A percentile compares a stretch with the other conserved stretches of the same genome.
Evolutionary conservation across 371 early-diverging fungal genomes (phyloP).

Genomic region (Nematocida major): DNA sequence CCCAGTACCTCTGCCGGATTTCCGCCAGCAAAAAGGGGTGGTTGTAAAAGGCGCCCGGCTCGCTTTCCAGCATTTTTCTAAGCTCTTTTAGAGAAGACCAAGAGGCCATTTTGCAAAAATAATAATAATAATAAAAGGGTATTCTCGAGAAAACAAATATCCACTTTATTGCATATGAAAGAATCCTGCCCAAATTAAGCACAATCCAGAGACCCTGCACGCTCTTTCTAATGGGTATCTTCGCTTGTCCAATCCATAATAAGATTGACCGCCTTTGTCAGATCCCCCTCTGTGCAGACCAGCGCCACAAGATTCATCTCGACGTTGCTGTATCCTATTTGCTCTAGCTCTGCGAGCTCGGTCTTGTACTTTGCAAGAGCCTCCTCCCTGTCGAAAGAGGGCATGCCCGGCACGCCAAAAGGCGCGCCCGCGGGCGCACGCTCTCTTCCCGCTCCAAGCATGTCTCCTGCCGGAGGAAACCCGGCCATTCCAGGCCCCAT

Average conservation of each 20-base stretch:
- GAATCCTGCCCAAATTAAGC: no score
- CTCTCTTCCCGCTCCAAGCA: not conserved
- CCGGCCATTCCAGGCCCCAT: conserved; percentile 5
- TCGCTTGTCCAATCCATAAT: conserved; percentile 42
- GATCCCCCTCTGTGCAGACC: conserved; percentile 71
- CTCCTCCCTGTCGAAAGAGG: conserved; percentile 42
- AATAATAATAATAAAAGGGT: conserved; percentile 29
- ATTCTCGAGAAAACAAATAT: not conserved
- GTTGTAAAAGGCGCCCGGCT: conserved; percentile 39
- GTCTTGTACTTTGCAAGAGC: conserved; percentile 65
- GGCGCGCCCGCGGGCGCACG: not conserved
- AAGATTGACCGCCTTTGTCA: conserved; percentile 59
- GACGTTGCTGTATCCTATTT: conserved; percentile 74
- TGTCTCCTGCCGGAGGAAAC: not conserved
- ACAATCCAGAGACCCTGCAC: not conserved
- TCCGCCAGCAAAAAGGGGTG: conserved; percentile 20
- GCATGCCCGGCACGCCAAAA: not conserved
- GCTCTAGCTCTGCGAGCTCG: conserved; percentile 70
- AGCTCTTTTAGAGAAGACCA: conserved; percentile 10
- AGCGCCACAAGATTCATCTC: conserved; percentile 71
- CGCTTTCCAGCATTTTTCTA: not conserved
- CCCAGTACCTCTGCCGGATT: conserved; percentile 4
- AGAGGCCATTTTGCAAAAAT: not conserved
- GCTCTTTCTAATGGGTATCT: not conserved
- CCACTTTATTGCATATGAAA: no score